Evolutionary conservation across 106 monocot species (phyloP), one percentile per base, ranked within the genome.

Genomic region (Alisma plantagoaquatica): DNA sequence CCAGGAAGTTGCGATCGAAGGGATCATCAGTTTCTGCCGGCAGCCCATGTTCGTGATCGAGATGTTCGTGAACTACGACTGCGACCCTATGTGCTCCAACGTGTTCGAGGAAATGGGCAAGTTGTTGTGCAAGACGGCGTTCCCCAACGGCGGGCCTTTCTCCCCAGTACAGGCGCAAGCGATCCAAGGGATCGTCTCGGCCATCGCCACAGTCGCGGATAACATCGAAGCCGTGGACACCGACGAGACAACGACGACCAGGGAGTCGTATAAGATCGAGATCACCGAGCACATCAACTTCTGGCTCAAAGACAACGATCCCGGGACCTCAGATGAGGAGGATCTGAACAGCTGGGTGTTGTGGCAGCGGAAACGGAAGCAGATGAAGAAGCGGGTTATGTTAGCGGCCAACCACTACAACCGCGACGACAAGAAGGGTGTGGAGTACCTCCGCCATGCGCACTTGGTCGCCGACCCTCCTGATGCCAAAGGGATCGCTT

Each of bases 1-100:
- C 3, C 96, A 98, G 49, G 96, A 98, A 48, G 89, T 89, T 2
- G 96, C 96, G 0, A 51, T 98, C 5, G 96, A 98, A 49, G 77
- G 67, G 3, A 53, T 89, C 38, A 54, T 82, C 1, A 72, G 71
- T 48, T 89, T 98, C 66, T 98, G 89, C 64, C 53, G 81, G 10
- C 89, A 85, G 27, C 78, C 81, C 2, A 64, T 51, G 10, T 98
- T 98, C 62, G 53, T 67, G 10, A 67, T 82, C n/a, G 89, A 98
- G 51, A 74, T 67, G 68, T 98, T 84, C 57, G 82, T 85, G 19
- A 98, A 98, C 29, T 98, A 76, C 66, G 96, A 98, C 66, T 98
- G 84, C 51, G 96, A 98, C 27, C 84, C 84, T 2, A 25, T 74
- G 31, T 62, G 72, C 14, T 25, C 44, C 16, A 76, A 88, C 33